Conservation (phyloP, 2,329 filamentous ascomycete genomes). For the Monilinia vaccinii-corymbosi region DNA sequence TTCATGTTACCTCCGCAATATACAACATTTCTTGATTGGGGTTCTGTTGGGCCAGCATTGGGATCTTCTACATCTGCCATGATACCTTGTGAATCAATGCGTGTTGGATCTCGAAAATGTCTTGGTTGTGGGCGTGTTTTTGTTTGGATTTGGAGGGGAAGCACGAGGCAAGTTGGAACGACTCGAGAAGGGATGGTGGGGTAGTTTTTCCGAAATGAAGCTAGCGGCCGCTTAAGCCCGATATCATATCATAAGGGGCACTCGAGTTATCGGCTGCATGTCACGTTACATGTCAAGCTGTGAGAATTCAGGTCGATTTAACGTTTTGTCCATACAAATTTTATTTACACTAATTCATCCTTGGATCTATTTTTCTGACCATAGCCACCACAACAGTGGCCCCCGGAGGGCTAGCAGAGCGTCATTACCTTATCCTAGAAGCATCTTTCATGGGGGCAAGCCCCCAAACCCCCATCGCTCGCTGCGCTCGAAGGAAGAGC, state of each 20-base stretch:
- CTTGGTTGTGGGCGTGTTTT: neutral
- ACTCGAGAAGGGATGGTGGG: slow-evolving; percentile 2
- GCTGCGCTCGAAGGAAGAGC: neutral
- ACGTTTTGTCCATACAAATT: neutral
- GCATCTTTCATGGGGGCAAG: neutral
- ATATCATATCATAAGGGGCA: neutral
- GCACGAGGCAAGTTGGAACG: neutral
- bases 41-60: slow-evolving; percentile 19
- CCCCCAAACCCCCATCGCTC: neutral
- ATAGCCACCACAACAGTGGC: too few relatives aligned
- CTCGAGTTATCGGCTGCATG: neutral
- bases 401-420: too few relatives aligned
- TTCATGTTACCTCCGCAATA: slow-evolving; percentile 29
- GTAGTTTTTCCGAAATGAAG: neutral
- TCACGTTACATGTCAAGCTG: neutral
- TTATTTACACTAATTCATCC: neutral
- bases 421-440: neutral
- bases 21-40: slow-evolving; percentile 27
- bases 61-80: slow-evolving; percentile 26
- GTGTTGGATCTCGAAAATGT: too few relatives aligned
- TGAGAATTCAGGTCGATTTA: neutral
- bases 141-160: neutral
- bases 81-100: neutral
- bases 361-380: neutral
- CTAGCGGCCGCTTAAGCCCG: slow-evolving; percentile 3